Conservation (phyloP, 768 basidiomycete species). For the Gloeopeniophorella convolvens region DNA sequence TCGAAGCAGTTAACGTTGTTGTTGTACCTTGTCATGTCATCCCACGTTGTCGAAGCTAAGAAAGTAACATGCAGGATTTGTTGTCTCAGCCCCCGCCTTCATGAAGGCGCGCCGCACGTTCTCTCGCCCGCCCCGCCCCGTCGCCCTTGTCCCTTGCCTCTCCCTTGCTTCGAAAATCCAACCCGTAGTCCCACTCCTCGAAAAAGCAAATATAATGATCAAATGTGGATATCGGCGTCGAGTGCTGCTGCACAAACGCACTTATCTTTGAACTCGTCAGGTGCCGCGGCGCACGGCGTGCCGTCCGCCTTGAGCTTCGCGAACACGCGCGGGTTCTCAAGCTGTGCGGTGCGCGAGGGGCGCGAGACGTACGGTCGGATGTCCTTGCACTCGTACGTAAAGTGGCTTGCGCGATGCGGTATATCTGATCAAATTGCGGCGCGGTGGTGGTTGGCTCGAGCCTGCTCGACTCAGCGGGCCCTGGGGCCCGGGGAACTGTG, state of each 20-base stretch:
- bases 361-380: constrained; percentile 76
- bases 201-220: background rate
- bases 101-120: too few relatives aligned
- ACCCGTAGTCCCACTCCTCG: constrained; percentile 77
- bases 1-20: too few relatives aligned
- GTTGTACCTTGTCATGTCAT: too few relatives aligned
- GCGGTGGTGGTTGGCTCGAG: too few relatives aligned
- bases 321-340: constrained; percentile 67
- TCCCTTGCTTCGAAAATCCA: constrained; percentile 79
- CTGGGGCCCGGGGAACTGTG: background rate
- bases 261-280: constrained; percentile 87
- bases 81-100: too few relatives aligned
- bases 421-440: too few relatives aligned
- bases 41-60: too few relatives aligned
- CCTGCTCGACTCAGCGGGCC: too few relatives aligned
- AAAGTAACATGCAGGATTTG: too few relatives aligned
- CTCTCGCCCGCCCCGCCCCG: too few relatives aligned
- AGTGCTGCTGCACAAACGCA: too few relatives aligned
- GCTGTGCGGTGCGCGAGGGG: constrained; percentile 82
- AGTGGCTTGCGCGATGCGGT: constrained; percentile 54
- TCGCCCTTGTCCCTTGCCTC: constrained; percentile 54
- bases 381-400: constrained; percentile 85
- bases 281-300: constrained; percentile 75
- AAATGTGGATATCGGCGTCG: too few relatives aligned
- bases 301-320: constrained; percentile 64